These are phyloP conservation scores for Dactylis glomerata DNA, from an alignment of 176 grass and related monocot species.

Conservation along the genomic window DNA sequence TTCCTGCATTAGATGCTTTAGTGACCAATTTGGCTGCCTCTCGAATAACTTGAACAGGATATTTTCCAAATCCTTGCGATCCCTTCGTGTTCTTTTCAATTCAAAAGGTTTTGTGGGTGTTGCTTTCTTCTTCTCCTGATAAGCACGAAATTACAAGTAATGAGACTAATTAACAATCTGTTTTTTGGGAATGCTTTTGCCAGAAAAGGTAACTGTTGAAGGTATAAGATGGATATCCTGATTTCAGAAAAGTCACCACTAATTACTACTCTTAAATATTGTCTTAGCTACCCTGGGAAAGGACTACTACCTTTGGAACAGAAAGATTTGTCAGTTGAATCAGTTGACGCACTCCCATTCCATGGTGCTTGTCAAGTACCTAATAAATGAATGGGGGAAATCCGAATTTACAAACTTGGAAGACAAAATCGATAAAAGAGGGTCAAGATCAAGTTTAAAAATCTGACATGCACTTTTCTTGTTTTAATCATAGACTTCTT, in stretches of 20 bases:
- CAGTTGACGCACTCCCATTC: conserved; percentile 72
- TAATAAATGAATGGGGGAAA: conserved; percentile 14
- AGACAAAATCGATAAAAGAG: not conserved
- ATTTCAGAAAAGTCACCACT: not conserved
- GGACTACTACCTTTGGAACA: conserved; percentile 50
- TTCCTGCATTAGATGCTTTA: conserved; percentile 81
- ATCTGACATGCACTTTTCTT: conserved; percentile 64
- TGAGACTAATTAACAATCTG: not conserved
- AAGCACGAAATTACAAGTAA: not conserved
- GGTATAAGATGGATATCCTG: not conserved
- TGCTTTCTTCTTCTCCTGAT: conserved; percentile 72
- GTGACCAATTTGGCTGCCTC: conserved; percentile 84
- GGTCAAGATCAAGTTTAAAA: not conserved
- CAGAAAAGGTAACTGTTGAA: not conserved
- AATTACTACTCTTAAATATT: not conserved
- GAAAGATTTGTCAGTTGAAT: conserved; percentile 11
- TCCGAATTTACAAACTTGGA: not conserved
- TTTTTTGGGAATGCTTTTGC: not conserved
- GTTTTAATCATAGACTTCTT: conserved; percentile 64
- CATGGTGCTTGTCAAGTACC: conserved; percentile 70
- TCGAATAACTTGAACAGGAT: conserved; percentile 94
- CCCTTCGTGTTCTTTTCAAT: conserved; percentile 71
- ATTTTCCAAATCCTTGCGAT: conserved; percentile 70
- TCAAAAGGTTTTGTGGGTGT: conserved; percentile 52
- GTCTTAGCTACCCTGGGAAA: not conserved